Evolutionary conservation across 164 flowering plant species (phyloP).

Genomic region (Stephania yunnanensis): DNA sequence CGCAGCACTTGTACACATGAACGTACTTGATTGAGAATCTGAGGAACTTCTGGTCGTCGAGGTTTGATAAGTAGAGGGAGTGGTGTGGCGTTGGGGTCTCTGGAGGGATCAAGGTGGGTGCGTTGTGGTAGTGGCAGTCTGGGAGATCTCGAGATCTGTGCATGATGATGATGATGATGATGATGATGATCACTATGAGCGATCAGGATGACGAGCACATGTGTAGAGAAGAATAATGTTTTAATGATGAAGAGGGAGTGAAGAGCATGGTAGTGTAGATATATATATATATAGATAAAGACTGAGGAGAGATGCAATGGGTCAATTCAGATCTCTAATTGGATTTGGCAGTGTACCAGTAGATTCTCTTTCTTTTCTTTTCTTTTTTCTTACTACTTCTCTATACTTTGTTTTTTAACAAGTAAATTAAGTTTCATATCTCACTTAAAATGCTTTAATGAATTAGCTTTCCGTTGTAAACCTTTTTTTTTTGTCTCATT

Average conservation of each 20-base stretch:
- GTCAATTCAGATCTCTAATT: conserved; percentile 23
- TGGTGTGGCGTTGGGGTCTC: conserved; percentile 56
- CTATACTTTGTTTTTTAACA: too few relatives aligned
- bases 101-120: conserved; percentile 51
- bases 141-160: conserved; percentile 50
- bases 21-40: conserved; percentile 83
- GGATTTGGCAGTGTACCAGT: conserved; percentile 33
- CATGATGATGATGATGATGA: conserved; percentile 20
- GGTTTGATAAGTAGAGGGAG: conserved; percentile 64
- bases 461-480: too few relatives aligned
- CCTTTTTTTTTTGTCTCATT: too few relatives aligned
- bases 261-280: conserved; percentile 17
- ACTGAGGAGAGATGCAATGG: conserved; percentile 3
- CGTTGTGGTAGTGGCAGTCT: conserved; percentile 42
- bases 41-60: conserved; percentile 80
- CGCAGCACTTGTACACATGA: conserved; percentile 45
- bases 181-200: too few relatives aligned
- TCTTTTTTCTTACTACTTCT: too few relatives aligned
- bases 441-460: too few relatives aligned
- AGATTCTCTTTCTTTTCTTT: conserved; percentile 18
- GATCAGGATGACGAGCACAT: conserved; percentile 3
- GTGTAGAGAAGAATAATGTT: conserved; percentile 6
- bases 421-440: too few relatives aligned
- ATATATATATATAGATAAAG: background rate
- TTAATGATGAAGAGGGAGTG: conserved; percentile 9